Percentiles rank a stretch among this genome's conserved stretches.
Evolutionary conservation across 2,329 filamentous ascomycete genomes (phyloP).

Genomic region (Arthrobotrys pseudoclavata): DNA sequence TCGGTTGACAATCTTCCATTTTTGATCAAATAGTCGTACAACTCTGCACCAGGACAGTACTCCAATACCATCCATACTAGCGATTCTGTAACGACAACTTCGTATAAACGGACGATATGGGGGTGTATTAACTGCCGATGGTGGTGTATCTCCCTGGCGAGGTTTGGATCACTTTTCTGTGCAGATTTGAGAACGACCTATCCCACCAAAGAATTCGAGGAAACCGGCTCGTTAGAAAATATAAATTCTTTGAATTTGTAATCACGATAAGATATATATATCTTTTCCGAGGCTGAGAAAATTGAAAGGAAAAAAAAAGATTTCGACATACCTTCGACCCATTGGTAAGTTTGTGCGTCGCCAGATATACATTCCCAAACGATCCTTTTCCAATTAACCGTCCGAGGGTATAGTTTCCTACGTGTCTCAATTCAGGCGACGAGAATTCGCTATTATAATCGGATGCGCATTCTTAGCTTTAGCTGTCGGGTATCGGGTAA

Average conservation of each 20-base stretch:
- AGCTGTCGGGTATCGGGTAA: not conserved
- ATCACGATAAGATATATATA: not conserved
- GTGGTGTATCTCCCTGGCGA: constrained; percentile 97
- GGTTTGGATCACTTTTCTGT: constrained; percentile 93
- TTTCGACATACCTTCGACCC: constrained; percentile 83
- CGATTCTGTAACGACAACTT: constrained; percentile 95
- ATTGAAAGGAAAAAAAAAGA: not conserved
- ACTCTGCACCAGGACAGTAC: constrained; percentile 95
- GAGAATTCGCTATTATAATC: constrained; percentile 82
- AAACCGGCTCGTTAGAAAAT: not conserved
- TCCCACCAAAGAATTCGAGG: not conserved
- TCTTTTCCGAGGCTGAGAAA: constrained; percentile 5
- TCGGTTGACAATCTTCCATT: constrained; percentile 85
- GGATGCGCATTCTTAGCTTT: constrained; percentile 27
- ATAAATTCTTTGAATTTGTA: not conserved
- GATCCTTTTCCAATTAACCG: constrained; percentile 95
- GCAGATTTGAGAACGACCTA: constrained; percentile 98
- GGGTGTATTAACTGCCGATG: constrained; percentile 98
- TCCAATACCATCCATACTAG: constrained; percentile 97
- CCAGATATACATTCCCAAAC: constrained; percentile 98
- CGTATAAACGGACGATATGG: constrained; percentile 95
- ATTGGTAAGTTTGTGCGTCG: constrained; percentile 96
- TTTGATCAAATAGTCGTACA: constrained; percentile 94
- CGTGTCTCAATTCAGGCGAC: constrained; percentile 87
- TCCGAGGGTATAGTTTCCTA: constrained; percentile 94